Evolutionary conservation across 2,329 filamentous ascomycete genomes (phyloP).

Genomic region (Bertia moriformis): DNA sequence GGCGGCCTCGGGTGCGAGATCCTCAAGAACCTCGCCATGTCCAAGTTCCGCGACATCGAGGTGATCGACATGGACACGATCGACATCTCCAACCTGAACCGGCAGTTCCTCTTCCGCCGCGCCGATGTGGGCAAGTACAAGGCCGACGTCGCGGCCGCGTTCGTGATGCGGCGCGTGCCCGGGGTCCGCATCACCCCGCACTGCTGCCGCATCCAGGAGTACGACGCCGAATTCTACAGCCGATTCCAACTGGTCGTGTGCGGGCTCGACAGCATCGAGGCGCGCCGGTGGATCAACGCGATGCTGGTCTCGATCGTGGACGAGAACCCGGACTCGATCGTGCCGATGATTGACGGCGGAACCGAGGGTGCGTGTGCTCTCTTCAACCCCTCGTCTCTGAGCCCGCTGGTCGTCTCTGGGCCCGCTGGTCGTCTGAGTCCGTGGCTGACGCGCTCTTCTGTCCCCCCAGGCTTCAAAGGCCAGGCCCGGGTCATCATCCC

Average conservation of each 20-base stretch:
- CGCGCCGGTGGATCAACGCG: slow-evolving; percentile 95
- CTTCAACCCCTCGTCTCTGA: background rate
- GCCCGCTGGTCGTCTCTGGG: slow-evolving; percentile 2
- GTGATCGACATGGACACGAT: slow-evolving; percentile 99
- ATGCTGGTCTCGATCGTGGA: slow-evolving; percentile 85
- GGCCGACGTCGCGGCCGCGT: slow-evolving; percentile 79
- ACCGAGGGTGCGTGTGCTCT: slow-evolving; percentile 67
- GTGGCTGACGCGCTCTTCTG: too few species aligned
- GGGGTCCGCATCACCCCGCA: slow-evolving; percentile 87
- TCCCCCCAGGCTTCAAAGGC: slow-evolving; percentile 90
- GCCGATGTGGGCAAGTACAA: slow-evolving; percentile 86
- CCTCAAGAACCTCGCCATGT: slow-evolving; percentile 86
- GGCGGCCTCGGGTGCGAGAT: slow-evolving; percentile 93
- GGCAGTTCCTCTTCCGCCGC: slow-evolving; percentile 89
- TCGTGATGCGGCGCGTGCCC: slow-evolving; percentile 78
- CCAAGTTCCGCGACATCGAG: slow-evolving; percentile 90
- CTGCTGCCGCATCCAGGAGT: slow-evolving; percentile 91
- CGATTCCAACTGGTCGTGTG: slow-evolving; percentile 90
- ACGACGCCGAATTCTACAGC: slow-evolving; percentile 91
- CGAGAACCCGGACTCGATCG: slow-evolving; percentile 69
- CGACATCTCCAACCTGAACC: slow-evolving; percentile 93
- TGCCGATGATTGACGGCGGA: slow-evolving; percentile 88
- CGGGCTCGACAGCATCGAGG: slow-evolving; percentile 91
- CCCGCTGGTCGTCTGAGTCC: too few species aligned
- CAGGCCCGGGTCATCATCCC: slow-evolving; percentile 87